Base-by-base conservation (phyloP, 108 stramenopile species). In the Nitzschia sp. region DNA sequence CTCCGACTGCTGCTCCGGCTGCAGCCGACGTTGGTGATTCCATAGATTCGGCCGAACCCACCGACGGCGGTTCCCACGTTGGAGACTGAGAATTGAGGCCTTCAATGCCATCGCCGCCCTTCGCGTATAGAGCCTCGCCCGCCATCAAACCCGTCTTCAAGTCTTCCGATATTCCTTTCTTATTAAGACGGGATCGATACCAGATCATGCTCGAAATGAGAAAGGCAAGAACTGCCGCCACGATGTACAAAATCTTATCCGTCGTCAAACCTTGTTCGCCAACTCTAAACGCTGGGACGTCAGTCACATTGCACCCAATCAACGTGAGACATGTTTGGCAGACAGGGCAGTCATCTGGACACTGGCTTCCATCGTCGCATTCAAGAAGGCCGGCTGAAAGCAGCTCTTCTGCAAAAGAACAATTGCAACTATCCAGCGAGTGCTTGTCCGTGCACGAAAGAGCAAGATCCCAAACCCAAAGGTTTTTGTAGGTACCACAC, bases 391-490 rank as follows among this genome's bases (percentile, higher is more conserved):
- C 85, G 15, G 67, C 48, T 2, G 68, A 65, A 69, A 77, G 59
- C 9, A 84, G 69, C 30, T 84, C 79, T 54, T 80, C 73, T 9
- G 88, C 83, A 57, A 79, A 86, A 15, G 69, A 68, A 35, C 88
- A 89, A 13, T 80, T 51, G 59, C 88, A 89, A 2, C 72, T 68
- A 0, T 65, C 60, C 9, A 28, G 46, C 24, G 46, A 26, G 30
- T 34, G 29, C 6, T 17, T 48, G 19, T 54, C 49, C 2, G 72
- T 65, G 57, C 88, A 89, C 1, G 88, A 77, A 25, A 89, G 48
- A 8, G 83, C 67, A 27, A 86, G 60, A 64, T 89, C 88, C 85
- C 85, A 89, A 21, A 80, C 28, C 88, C 88, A 89, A 18, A 89
- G 38, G 54, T 80, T 77, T 33, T 64, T 65, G 68, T 84, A 89